These are phyloP conservation scores for Arachis stenosperma DNA, from an alignment of 306 rosid species.

Conservation along the genomic window DNA sequence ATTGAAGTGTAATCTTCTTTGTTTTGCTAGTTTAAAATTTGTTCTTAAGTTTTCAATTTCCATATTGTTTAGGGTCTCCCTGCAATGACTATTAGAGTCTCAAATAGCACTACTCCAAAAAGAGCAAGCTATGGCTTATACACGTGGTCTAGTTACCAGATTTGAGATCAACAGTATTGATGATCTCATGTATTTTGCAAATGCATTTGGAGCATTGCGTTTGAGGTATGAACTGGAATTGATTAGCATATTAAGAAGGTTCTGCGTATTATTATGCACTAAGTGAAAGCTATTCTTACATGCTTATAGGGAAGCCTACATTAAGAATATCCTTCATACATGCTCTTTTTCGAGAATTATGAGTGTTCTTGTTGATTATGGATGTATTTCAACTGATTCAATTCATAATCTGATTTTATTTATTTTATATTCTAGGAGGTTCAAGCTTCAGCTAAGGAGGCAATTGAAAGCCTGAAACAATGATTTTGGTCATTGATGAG, in stretches of 20 bases:
- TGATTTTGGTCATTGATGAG: too few relatives aligned
- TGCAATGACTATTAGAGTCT: constrained; percentile 60
- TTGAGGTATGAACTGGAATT: constrained; percentile 52
- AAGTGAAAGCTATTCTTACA: not conserved
- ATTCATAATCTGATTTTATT: too few relatives aligned
- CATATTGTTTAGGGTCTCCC: constrained; percentile 47
- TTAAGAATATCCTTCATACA: not conserved
- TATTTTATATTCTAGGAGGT: too few relatives aligned
- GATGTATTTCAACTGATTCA: too few relatives aligned
- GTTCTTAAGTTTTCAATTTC: constrained; percentile 35
- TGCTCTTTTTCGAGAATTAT: too few relatives aligned
- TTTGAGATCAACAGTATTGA: constrained; percentile 59
- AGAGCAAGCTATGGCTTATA: constrained; percentile 81
- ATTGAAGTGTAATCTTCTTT: constrained; percentile 31
- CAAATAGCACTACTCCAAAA: constrained; percentile 56
- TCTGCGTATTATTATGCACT: not conserved
- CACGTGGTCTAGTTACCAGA: constrained; percentile 70
- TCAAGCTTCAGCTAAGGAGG: too few relatives aligned
- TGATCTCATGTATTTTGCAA: constrained; percentile 59
- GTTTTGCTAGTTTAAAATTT: constrained; percentile 15
- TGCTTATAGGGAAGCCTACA: constrained; percentile 57
- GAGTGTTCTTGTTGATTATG: too few relatives aligned
- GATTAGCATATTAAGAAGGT: constrained; percentile 11
- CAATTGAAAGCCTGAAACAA: too few relatives aligned
- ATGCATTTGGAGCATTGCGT: constrained; percentile 74